Base-by-base conservation (phyloP, 208 protist genomes). In the Acanthamoeba healyi region DNA sequence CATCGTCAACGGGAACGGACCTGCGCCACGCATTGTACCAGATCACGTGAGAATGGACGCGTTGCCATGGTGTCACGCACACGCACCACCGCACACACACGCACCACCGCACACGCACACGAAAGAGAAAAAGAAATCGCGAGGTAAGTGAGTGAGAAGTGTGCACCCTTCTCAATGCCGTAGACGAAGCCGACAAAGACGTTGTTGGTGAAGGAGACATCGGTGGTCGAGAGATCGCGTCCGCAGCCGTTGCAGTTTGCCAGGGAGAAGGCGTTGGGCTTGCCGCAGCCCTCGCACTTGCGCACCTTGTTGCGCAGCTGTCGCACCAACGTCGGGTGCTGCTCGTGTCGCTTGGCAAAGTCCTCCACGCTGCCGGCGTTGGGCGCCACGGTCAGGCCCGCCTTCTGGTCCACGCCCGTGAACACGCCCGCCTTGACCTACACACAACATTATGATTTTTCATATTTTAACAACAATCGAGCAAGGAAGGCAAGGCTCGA, bases 121-220 rank as follows among this genome's bases (percentile, higher is more conserved):
- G 54, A 54, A 63, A 67, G 15, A 38, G 15, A 63, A 14, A 26
- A 22, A 26, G 15, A 61, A 61, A 22, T 61, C 22, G 22, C 15
- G 12, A 61, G 15, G 22, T 61, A 61, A 61, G 14, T 22, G 70
- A 61, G 15, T 61, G 54, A 1, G 24, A 93, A n/a, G 70, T n/a
- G 67, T 95, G 0, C 79, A 87, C 79, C 95, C 40, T 81, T 86
- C 40, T 97, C 86, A 34, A 97, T 94, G 26, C 97, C 96, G 34
- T 97, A 96, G 17, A 97, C 51, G 94, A 98, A 97, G 29, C 95
- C 95, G 5, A 94, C 94, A 87, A 98, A 98, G 42, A 98, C 79
- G 93, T 98, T 98, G 29, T 95, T 94, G n/a, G 96, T 97, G 58
- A 70, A 88, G 32, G 94, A 96, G 26, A 97, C 89, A 26, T 29